A percentile compares a stretch with the other conserved stretches of the same genome.
These are phyloP conservation scores for Thraustotheca clavata DNA, from an alignment of 352 stramenopile genomes.

Conservation along the genomic window DNA sequence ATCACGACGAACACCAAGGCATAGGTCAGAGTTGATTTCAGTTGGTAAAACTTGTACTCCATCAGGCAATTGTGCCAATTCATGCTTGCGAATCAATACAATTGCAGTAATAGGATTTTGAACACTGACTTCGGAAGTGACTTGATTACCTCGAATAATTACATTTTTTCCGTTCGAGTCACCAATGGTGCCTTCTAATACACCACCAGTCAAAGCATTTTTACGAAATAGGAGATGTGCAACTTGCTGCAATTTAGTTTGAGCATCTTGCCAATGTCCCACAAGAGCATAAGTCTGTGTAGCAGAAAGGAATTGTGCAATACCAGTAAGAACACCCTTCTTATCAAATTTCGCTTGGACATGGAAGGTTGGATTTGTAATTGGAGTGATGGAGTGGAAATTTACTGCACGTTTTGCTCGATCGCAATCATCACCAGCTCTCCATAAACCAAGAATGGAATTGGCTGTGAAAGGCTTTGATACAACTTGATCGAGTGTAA, in stretches of 20 bases:
- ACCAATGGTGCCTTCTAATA: conserved; percentile 55
- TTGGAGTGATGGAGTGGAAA: conserved; percentile 50
- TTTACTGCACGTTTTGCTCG: conserved; percentile 50
- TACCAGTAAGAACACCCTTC: conserved; percentile 51
- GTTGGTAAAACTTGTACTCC: neutral
- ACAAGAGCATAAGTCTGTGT: conserved; percentile 25
- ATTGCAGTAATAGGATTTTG: conserved; percentile 73
- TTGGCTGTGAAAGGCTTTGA: neutral
- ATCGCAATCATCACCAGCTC: conserved; percentile 64
- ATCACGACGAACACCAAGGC: conserved; percentile 63
- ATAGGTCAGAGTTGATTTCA: conserved; percentile 28
- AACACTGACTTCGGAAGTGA: conserved; percentile 40
- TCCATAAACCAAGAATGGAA: conserved; percentile 57
- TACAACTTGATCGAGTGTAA: conserved; percentile 41
- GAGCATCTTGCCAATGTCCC: conserved; percentile 66
- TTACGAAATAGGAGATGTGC: conserved; percentile 61
- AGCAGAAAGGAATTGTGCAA: conserved; percentile 5
- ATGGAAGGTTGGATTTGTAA: conserved; percentile 38
- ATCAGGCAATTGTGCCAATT: conserved; percentile 21
- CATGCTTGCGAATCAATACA: conserved; percentile 63
- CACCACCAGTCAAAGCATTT: conserved; percentile 27
- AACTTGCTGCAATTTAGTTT: conserved; percentile 60
- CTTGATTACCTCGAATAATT: conserved; percentile 50
- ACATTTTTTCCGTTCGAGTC: conserved; percentile 47
- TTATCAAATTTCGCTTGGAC: conserved; percentile 61